These are phyloP conservation scores for Eutypa lata DNA, from an alignment of 2,329 filamentous ascomycete species.

Conservation along the genomic window DNA sequence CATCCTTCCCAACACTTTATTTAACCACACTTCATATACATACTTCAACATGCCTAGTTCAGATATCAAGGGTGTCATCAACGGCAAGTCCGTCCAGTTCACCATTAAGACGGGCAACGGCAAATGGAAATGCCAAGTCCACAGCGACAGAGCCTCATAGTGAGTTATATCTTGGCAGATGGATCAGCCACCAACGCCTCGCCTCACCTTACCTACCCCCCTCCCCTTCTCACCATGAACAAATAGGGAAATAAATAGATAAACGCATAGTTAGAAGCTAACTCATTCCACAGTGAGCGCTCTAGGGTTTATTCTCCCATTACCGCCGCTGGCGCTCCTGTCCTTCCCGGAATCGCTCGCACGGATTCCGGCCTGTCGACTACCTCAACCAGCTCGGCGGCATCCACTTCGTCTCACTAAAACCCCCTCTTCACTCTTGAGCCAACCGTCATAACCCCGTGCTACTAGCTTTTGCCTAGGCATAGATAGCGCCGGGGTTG, in stretches of 20 bases:
- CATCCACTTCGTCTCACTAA: slow-evolving; percentile 6
- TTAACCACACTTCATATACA: not conserved
- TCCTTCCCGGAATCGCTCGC: slow-evolving; percentile 17
- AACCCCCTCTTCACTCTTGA: not conserved
- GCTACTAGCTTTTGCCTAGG: too few relatives aligned
- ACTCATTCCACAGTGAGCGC: slow-evolving; percentile 17
- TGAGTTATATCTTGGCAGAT: slow-evolving; percentile 15
- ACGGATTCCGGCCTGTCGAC: slow-evolving; percentile 24
- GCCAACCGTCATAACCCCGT: not conserved
- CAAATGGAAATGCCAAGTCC: slow-evolving; percentile 28
- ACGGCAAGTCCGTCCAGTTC: slow-evolving; percentile 27
- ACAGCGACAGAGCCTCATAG: slow-evolving; percentile 29
- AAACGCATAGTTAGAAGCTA: not conserved
- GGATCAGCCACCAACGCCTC: not conserved
- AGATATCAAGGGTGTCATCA: slow-evolving; percentile 24
- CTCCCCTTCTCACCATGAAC: not conserved
- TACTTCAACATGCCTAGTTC: slow-evolving; percentile 24
- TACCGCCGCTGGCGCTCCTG: not conserved
- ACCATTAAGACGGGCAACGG: slow-evolving; percentile 28
- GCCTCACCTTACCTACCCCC: not conserved
- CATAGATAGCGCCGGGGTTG: too few relatives aligned
- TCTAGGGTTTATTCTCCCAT: not conserved
- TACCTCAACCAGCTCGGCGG: slow-evolving; percentile 9
- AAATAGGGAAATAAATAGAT: not conserved
- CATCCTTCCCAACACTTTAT: not conserved